Evolutionary conservation across 2,329 filamentous ascomycete genomes (phyloP).

Genomic region (Alternaria novae-zelandiae): DNA sequence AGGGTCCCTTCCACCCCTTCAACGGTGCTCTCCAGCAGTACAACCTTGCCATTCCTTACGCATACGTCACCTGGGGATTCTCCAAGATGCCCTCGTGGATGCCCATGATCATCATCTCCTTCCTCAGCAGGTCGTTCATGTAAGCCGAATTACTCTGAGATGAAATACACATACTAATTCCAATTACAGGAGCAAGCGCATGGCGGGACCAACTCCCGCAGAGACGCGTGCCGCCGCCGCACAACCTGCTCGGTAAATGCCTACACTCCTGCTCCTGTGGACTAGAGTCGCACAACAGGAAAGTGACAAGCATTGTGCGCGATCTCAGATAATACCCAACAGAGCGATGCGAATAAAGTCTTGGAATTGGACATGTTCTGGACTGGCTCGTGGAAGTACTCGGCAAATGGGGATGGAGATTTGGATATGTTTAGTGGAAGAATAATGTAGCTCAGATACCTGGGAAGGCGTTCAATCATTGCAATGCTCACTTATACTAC

Average conservation of each 20-base stretch:
- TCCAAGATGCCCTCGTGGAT: conserved; percentile 70
- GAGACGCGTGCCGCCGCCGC: conserved; percentile 5
- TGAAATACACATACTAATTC: neutral
- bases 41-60: conserved; percentile 67
- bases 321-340: neutral
- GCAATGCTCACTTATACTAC: neutral
- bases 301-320: neutral
- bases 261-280: neutral
- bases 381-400: neutral
- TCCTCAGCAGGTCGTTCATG: conserved; percentile 78
- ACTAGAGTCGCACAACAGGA: too few species aligned
- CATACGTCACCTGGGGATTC: conserved; percentile 70
- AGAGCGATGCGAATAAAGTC: conserved; percentile 12
- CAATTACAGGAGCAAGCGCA: conserved; percentile 16
- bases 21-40: conserved; percentile 70
- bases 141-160: conserved; percentile 53
- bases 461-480: conserved; percentile 8
- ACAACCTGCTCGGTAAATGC: conserved; percentile 9
- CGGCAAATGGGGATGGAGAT: neutral
- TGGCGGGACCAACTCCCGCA: conserved; percentile 12
- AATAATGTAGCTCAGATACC: conserved; percentile 1
- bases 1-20: conserved; percentile 78
- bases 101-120: conserved; percentile 77
- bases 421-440: neutral
- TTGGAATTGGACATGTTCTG: conserved; percentile 18